A percentile compares a stretch with the other conserved stretches of the same genome.
Evolutionary conservation across 805 yeast species (phyloP).

Genomic region (Pichia occidentalis): DNA sequence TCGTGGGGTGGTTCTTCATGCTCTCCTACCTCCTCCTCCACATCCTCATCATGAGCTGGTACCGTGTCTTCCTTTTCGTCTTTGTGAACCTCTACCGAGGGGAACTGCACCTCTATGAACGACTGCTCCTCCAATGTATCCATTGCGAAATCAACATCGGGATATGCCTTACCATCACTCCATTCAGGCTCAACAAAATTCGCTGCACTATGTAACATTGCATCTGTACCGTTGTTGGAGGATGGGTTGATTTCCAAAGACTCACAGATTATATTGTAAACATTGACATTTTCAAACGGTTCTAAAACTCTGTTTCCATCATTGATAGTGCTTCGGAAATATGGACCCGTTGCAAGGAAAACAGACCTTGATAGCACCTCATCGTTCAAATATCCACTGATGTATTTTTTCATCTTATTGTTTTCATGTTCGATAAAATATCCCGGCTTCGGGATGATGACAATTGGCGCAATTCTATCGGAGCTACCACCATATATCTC

Average conservation of each 20-base stretch:
- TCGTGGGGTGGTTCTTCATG: neutral
- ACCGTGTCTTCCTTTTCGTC: conserved; percentile 5
- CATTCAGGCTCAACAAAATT: conserved; percentile 37
- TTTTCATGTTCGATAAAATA: conserved; percentile 58
- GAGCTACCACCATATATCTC: conserved; percentile 52
- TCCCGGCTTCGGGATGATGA: conserved; percentile 82
- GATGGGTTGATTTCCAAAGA: conserved; percentile 47
- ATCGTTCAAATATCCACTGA: conserved; percentile 78
- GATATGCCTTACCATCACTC: conserved; percentile 43
- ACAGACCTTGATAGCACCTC: conserved; percentile 78
- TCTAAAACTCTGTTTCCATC: conserved; percentile 33
- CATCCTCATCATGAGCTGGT: conserved; percentile 11
- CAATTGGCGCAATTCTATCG: conserved; percentile 72
- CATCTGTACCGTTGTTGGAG: conserved; percentile 50
- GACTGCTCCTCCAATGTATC: conserved; percentile 40
- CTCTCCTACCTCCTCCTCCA: neutral
- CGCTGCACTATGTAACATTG: conserved; percentile 22
- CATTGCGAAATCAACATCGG: conserved; percentile 40
- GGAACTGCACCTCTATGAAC: conserved; percentile 38
- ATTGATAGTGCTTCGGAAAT: conserved; percentile 37
- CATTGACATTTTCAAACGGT: conserved; percentile 69
- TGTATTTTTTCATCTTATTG: conserved; percentile 51
- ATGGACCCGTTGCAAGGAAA: conserved; percentile 79
- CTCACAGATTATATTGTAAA: conserved; percentile 71
- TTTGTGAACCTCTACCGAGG: conserved; percentile 3